Conservation (phyloP, 768 basidiomycete species). For the Panellus pusillus region DNA sequence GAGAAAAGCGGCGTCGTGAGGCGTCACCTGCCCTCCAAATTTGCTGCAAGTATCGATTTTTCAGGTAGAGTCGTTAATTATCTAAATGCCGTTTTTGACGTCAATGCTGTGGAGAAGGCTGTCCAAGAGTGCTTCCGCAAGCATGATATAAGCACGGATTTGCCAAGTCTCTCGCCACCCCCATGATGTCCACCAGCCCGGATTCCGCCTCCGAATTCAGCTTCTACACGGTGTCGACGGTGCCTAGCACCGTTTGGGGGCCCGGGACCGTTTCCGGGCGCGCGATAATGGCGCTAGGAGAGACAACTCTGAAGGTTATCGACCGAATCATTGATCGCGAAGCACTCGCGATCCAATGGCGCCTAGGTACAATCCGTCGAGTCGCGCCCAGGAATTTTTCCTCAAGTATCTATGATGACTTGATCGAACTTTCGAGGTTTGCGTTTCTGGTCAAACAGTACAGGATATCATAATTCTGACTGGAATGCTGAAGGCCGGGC, state of each 20-base stretch:
- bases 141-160: too few relatives aligned
- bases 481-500: not conserved
- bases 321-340: slow-evolving; percentile 8
- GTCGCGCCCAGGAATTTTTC: not conserved
- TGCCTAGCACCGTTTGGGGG: slow-evolving; percentile 9
- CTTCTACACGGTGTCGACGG: slow-evolving; percentile 1
- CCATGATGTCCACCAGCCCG: too few relatives aligned
- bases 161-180: too few relatives aligned
- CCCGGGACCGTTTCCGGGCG: slow-evolving; percentile 6
- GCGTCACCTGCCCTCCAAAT: too few relatives aligned
- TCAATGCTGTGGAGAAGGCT: too few relatives aligned
- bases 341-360: slow-evolving; percentile 6
- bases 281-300: slow-evolving; percentile 3
- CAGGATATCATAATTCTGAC: too few relatives aligned
- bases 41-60: too few relatives aligned
- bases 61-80: too few relatives aligned
- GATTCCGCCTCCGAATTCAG: not conserved
- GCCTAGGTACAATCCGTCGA: not conserved
- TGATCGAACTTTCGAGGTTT: slow-evolving; percentile 9
- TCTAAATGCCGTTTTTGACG: too few relatives aligned
- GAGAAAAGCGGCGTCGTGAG: too few relatives aligned
- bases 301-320: slow-evolving; percentile 1
- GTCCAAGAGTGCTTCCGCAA: too few relatives aligned
- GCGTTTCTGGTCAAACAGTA: not conserved
- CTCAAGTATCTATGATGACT: slow-evolving; percentile 2